Evolutionary conservation across 2,329 filamentous ascomycete species (phyloP).

Genomic region (Fusarium sulawesiense): DNA sequence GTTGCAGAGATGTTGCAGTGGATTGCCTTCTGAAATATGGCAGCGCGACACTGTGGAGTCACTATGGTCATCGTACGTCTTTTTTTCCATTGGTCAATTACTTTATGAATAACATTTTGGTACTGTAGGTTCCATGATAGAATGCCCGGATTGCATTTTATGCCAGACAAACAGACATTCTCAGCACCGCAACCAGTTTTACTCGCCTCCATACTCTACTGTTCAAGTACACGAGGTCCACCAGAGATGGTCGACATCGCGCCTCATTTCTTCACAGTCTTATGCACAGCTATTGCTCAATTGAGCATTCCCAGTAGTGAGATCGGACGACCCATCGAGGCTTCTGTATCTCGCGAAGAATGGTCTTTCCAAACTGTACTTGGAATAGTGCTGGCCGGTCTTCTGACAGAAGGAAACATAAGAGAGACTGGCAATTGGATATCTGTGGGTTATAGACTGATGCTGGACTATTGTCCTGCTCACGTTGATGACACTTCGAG

Average conservation of each 20-base stretch:
- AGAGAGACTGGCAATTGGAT: conserved; percentile 23
- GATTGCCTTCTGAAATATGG: background rate
- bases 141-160: conserved; percentile 16
- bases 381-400: conserved; percentile 3
- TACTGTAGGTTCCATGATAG: conserved; percentile 6
- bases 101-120: background rate
- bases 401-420: conserved; percentile 3
- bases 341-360: conserved; percentile 5
- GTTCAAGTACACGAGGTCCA: conserved; percentile 8
- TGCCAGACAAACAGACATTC: conserved; percentile 19
- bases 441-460: conserved; percentile 8
- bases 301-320: conserved; percentile 15
- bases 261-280: background rate
- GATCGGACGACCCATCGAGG: background rate
- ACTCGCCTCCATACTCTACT: conserved; percentile 8
- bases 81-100: rapidly evolving
- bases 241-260: conserved; percentile 4
- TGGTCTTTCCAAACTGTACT: conserved; percentile 22
- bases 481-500: conserved; percentile 15
- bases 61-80: conserved; percentile 13
- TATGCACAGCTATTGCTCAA: conserved; percentile 18
- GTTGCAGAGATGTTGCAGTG: background rate
- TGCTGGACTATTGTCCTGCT: conserved; percentile 20
- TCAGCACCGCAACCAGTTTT: conserved; percentile 1
- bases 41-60: conserved; percentile 12